Percentiles rank a stretch among this genome's conserved stretches.
phyloP scores from a whole-genome alignment of 257 asterid species.

The Vinca minor region DNA sequence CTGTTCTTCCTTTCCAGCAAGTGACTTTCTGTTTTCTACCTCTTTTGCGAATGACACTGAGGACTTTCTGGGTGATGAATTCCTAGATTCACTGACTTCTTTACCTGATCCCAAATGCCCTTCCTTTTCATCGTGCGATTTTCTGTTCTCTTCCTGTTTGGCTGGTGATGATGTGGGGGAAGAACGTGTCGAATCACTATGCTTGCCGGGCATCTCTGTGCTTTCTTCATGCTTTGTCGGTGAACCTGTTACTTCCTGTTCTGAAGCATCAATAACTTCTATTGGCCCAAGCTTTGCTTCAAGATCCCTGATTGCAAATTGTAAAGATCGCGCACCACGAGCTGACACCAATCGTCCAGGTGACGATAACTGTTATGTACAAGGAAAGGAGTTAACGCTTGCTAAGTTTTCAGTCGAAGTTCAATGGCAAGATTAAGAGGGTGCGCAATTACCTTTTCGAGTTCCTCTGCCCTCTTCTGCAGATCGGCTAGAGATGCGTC shows the following conservation, averaged over 20 bases:
- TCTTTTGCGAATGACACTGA: slow-evolving; percentile 4
- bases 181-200: background rate
- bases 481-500: slow-evolving; percentile 39
- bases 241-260: slow-evolving; percentile 10
- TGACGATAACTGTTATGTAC: slow-evolving; percentile 38
- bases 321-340: slow-evolving; percentile 56
- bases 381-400: slow-evolving; percentile 4
- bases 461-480: slow-evolving; percentile 39
- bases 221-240: slow-evolving; percentile 5
- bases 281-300: slow-evolving; percentile 56
- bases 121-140: slow-evolving; percentile 15
- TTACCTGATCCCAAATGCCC: slow-evolving; percentile 15
- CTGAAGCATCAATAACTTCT: slow-evolving; percentile 13
- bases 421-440: background rate
- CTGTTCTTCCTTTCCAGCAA: slow-evolving; percentile 13
- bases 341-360: slow-evolving; percentile 37
- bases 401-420: background rate
- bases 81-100: background rate
- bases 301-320: slow-evolving; percentile 34
- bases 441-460: slow-evolving; percentile 29
- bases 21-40: slow-evolving; percentile 12
- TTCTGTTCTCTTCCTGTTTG: slow-evolving; percentile 10
- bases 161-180: slow-evolving; percentile 2
- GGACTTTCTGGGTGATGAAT: background rate
- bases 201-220: slow-evolving; percentile 8